Evolutionary conservation across 176 grass and related monocot genomes (phyloP).

Genomic region (Musa acuminata): DNA sequence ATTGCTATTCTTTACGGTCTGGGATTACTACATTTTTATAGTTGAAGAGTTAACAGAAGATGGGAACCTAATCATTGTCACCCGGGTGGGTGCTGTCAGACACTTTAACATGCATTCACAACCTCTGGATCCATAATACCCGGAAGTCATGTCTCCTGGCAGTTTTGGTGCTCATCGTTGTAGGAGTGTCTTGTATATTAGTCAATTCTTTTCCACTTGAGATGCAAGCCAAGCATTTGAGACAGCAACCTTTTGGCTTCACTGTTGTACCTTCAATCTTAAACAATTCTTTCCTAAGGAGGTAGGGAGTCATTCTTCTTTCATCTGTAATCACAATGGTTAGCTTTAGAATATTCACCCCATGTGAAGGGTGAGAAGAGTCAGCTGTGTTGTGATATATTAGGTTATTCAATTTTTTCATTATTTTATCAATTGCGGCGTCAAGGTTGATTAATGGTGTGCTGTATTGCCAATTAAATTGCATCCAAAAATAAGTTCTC

Average conservation of each 20-base stretch:
- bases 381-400: neutral
- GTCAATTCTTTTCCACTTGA: neutral
- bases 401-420: neutral
- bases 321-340: neutral
- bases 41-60: slow-evolving; percentile 13
- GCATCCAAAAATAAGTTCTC: too few relatives aligned
- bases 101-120: neutral
- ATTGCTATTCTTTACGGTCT: slow-evolving; percentile 15
- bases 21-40: slow-evolving; percentile 21
- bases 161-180: neutral
- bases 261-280: neutral
- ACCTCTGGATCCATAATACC: neutral
- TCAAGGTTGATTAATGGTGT: too few relatives aligned
- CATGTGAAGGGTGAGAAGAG: neutral
- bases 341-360: neutral
- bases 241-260: neutral
- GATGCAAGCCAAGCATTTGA: neutral
- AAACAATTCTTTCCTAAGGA: too few relatives aligned
- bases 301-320: neutral
- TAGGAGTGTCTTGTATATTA: slow-evolving; percentile 2
- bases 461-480: too few relatives aligned
- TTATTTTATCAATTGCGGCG: neutral
- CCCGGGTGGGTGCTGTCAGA: slow-evolving; percentile 26
- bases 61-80: slow-evolving; percentile 25
- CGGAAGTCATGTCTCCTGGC: neutral